A percentile compares a stretch with the other conserved stretches of the same genome.
These are phyloP conservation scores for Multifurca ochricompacta DNA, from an alignment of 768 basidiomycete species.

Conservation along the genomic window DNA sequence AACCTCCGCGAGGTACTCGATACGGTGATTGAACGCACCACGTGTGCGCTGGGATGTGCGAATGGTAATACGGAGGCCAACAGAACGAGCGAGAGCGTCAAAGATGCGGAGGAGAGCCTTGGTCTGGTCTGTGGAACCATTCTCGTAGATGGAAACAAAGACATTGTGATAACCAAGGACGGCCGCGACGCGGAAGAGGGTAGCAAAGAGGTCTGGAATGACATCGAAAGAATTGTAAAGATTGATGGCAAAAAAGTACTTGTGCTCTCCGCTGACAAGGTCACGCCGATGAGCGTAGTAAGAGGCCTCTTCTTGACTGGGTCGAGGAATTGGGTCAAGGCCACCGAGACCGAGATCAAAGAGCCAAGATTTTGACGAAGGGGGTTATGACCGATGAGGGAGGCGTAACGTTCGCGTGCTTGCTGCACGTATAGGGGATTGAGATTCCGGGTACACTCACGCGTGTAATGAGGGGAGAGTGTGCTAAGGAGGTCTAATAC, in stretches of 20 bases:
- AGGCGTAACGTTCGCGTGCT: constrained; percentile 73
- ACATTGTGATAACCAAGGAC: constrained; percentile 97
- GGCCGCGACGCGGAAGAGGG: constrained; percentile 87
- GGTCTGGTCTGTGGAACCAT: constrained; percentile 97
- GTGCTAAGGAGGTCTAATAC: constrained; percentile 82
- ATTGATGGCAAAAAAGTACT: constrained; percentile 99
- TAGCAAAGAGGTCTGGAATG: constrained; percentile 94
- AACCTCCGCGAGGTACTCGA: constrained; percentile 99
- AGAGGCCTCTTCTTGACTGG: constrained; percentile 33
- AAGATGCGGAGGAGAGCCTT: constrained; percentile 94
- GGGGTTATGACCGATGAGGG: constrained; percentile 75
- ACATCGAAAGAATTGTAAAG: constrained; percentile 99
- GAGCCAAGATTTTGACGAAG: constrained; percentile 53
- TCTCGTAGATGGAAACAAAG: constrained; percentile 98
- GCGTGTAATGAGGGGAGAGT: constrained; percentile 87
- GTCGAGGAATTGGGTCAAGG: constrained; percentile 29
- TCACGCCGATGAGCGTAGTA: constrained; percentile 28
- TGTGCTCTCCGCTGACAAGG: constrained; percentile 60
- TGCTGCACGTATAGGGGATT: constrained; percentile 85
- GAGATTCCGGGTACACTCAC: constrained; percentile 78
- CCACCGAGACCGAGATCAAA: constrained; percentile 39
- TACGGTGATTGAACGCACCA: constrained; percentile 97
- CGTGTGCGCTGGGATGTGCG: constrained; percentile 87
- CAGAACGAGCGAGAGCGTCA: constrained; percentile 81
- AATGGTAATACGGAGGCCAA: constrained; percentile 90